Conservation (phyloP, 306 rosid species). For the Ammopiptanthus mongolicus region DNA sequence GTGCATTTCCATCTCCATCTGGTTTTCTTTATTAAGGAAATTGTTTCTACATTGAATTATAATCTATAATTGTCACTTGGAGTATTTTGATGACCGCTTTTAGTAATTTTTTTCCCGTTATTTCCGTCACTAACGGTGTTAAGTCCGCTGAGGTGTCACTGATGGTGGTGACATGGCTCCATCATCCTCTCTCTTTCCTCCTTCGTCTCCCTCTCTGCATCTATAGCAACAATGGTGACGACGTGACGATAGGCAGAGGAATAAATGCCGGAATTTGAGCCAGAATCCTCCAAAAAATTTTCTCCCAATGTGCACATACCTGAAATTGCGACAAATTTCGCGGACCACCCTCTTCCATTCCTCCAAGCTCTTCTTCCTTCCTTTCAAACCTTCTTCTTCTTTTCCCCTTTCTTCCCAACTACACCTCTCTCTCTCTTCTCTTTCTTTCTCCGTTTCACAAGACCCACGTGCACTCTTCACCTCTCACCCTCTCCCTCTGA, state of each 20-base stretch:
- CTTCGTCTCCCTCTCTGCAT: no score
- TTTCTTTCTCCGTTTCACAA: slow-evolving; percentile 19
- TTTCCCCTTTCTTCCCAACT: background rate
- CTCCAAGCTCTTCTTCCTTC: slow-evolving; percentile 21
- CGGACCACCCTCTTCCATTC: slow-evolving; percentile 24
- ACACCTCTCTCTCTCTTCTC: background rate
- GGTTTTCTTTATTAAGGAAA: background rate
- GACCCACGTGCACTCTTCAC: slow-evolving; percentile 24
- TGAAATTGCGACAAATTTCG: no score
- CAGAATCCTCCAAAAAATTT: no score
- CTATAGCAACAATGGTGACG: no score
- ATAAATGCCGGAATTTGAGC: no score
- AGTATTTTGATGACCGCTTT: background rate
- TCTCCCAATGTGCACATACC: no score
- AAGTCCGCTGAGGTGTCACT: no score
- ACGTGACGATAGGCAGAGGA: no score
- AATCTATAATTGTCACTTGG: background rate
- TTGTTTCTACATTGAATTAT: background rate
- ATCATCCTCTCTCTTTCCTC: no score
- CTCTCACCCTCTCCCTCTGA: background rate
- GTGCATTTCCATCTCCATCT: no score
- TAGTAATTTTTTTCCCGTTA: background rate
- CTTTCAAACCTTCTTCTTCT: slow-evolving; percentile 17
- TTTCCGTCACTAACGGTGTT: no score
- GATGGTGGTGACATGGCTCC: no score